Base-by-base conservation (phyloP, 495 filamentous ascomycete species). In the Neurospora terricola region DNA sequence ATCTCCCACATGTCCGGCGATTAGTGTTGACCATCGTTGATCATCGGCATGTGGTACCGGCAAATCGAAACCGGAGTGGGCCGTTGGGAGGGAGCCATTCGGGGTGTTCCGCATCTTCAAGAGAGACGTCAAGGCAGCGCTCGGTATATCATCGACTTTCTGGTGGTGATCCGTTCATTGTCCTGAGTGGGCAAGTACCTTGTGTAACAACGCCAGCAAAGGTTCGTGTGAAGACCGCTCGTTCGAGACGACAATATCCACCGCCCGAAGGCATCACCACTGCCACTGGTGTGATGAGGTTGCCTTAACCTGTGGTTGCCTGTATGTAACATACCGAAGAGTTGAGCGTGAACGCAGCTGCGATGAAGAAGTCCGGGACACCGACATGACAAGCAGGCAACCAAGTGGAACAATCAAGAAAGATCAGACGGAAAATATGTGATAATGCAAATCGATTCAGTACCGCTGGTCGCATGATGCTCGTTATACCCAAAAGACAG, bases 221-320 rank as follows among this genome's bases (percentile, higher is more conserved):
- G 39, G 39, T 6, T 6, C 5, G 42, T 43, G 42, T 43, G 6
- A 43, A 43, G 3, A 43, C 42, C 7, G n/a, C 42, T n/a, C 42
- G 18, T 43, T n/a, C 42, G 16, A 43, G 7, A 2, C 18, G 42
- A 3, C 0, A 43, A n/a, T 43, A n/a, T n/a, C 7, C 6, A 7
- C 16, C 90, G 45, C 90, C 89, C 18, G 86, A 87, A 69, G 80
- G 84, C 72, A 92, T 87, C 43, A 87, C 88, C 0, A 83, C 80
- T 4, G 89, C 90, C 70, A 88, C 82, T 12, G 88, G 89, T 21
- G 85, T 83, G 7, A 89, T 88, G 1, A 91, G n/a, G 85, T 0
- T 91, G 86, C 40, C 84, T 75, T 48, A 83, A 84, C 82, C 91
- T 89, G 16, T 88, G 8, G 42, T n/a, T 3, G 8, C 8, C 42